These are phyloP conservation scores for Adansonia gregorii DNA, from an alignment of 441 rosid genomes.

Conservation along the genomic window DNA sequence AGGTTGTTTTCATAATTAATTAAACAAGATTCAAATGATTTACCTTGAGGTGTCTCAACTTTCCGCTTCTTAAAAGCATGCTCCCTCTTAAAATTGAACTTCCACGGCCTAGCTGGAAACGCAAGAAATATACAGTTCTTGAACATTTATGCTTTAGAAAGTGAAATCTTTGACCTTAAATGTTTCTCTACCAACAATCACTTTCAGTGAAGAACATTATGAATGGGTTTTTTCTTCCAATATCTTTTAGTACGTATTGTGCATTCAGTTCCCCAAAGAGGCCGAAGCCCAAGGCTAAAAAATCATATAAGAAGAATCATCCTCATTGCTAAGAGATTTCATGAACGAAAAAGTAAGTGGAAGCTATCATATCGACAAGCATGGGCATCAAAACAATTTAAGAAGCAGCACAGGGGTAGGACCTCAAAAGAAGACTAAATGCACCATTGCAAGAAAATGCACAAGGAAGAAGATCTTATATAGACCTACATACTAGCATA, in stretches of 20 bases:
- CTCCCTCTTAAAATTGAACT: slow-evolving; percentile 65
- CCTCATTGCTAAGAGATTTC: not conserved
- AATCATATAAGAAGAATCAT: slow-evolving; percentile 5
- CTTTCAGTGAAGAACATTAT: slow-evolving; percentile 14
- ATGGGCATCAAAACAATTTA: not conserved
- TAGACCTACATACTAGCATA: not conserved
- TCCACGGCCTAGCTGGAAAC: slow-evolving; percentile 77
- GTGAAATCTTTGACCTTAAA: not conserved
- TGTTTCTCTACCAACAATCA: slow-evolving; percentile 5
- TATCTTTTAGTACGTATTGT: not conserved
- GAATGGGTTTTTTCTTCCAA: not conserved
- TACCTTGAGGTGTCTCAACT: slow-evolving; percentile 85
- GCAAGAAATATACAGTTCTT: slow-evolving; percentile 24
- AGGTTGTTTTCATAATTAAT: not conserved
- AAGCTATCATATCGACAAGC: not conserved
- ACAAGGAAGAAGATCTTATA: not conserved
- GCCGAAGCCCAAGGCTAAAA: not conserved
- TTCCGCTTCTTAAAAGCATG: slow-evolving; percentile 69
- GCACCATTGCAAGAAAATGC: not conserved
- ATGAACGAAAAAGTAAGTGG: slow-evolving; percentile 14
- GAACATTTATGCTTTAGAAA: slow-evolving; percentile 13
- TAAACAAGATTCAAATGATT: slow-evolving; percentile 9
- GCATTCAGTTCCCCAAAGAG: not conserved
- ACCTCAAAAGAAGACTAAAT: not conserved
- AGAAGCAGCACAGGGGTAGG: not conserved